Base-by-base conservation (phyloP, 2,329 filamentous ascomycete species). In the Claviceps fusiformis region DNA sequence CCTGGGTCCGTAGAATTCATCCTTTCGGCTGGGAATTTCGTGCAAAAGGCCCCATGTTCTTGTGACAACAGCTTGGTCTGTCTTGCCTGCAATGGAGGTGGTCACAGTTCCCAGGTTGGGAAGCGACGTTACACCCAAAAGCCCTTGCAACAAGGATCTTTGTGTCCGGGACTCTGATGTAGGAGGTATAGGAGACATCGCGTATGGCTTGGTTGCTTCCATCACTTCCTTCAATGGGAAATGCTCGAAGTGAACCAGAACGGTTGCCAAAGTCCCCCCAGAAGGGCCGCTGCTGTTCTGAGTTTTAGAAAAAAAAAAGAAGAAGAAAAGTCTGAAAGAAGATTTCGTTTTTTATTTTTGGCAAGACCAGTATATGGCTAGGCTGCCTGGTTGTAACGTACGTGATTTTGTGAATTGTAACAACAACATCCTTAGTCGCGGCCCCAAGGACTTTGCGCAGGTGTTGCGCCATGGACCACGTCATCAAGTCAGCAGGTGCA, bases 251-350 rank as follows among this genome's bases (percentile, higher is more conserved):
- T 82, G 60, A 50, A 66, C 77, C 15, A 96, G 67, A 4, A 83
- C 72, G 0, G 89, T 90, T 39, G 80, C 75, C 5, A 91, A 69
- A 2, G 87, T 85, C 50, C 83, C 83, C n/a, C 83, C 83, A 1
- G 82, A 86, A 3, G 80, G 76, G 1, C 68, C 62, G 54, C 62
- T 59, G 33, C 64, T 67, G 43, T 17, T 39, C 10, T 52, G 31
- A 35, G 27, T 53, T 45, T 41, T n/a, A 49, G 24, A 46, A 11
- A 27, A 37, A 11, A 37, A 37, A 37, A 11, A 11, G 9, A 11
- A 11, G 9, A 37, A 37, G 10, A 8, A 37, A 8, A 2, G 7
- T n/a, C n/a, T n/a, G n/a, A n/a, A n/a, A n/a, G n/a, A n/a, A n/a
- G n/a, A n/a, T n/a, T n/a, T n/a, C n/a, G n/a, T n/a, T n/a, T n/a